These are phyloP conservation scores for Pistacia vera DNA, from an alignment of 345 rosid species.

Conservation along the genomic window DNA sequence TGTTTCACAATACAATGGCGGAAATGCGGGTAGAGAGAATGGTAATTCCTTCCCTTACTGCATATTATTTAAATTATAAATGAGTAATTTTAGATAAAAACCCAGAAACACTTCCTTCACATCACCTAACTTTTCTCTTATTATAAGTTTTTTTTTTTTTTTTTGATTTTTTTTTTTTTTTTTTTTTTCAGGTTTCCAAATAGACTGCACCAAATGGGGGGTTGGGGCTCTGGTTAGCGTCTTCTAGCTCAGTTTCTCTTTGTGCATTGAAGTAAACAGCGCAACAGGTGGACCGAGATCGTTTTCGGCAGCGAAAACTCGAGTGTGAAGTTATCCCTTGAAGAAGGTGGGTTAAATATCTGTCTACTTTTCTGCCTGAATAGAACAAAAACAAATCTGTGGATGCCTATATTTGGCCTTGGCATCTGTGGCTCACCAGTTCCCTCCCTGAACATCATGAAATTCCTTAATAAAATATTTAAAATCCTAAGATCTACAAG, in stretches of 20 bases:
- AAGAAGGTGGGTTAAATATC: slow-evolving; percentile 37
- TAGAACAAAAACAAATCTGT: slow-evolving; percentile 65
- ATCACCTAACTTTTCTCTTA: not conserved
- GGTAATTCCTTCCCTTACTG: not conserved
- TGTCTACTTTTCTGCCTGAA: slow-evolving; percentile 60
- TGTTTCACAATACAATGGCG: not conserved
- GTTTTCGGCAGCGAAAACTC: slow-evolving; percentile 48
- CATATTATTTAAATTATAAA: not conserved
- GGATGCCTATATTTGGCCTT: slow-evolving; percentile 64
- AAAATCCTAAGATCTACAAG: not conserved
- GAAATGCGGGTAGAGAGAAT: not conserved
- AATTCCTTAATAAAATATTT: too few relatives aligned
- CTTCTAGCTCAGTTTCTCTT: slow-evolving; percentile 65
- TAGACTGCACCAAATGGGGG: too few relatives aligned
- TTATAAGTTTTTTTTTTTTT: too few relatives aligned
- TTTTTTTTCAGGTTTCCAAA: too few relatives aligned
- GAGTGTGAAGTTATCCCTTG: slow-evolving; percentile 60
- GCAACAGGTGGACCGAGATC: slow-evolving; percentile 76
- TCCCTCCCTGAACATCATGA: slow-evolving; percentile 48
- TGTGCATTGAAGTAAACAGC: slow-evolving; percentile 77
- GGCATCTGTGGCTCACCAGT: slow-evolving; percentile 59
- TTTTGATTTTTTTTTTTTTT: too few relatives aligned
- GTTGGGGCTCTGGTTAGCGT: slow-evolving; percentile 25
- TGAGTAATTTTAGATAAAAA: not conserved
- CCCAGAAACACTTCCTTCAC: not conserved